Base-by-base conservation (phyloP, 345 rosid species). In the Erucastrum elatum region DNA sequence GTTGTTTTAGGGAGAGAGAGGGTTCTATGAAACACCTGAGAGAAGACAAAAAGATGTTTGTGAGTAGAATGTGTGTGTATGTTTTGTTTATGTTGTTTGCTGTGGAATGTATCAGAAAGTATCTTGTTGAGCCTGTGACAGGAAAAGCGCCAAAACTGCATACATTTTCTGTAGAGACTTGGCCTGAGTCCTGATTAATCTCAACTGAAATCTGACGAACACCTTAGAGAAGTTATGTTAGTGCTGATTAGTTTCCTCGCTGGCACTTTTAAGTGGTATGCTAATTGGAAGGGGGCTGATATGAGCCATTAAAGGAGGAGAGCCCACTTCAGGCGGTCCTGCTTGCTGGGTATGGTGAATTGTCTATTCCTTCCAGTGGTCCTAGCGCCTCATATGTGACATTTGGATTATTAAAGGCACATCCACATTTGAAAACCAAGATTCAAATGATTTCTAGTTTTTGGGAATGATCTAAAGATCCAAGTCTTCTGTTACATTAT, bases 31-130 rank as follows among this genome's bases (percentile, higher is more conserved):
- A 75, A 70, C 70, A 66, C 64, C 63, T 72, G 68, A 79, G 15
- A 61, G 77, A 34, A 44, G 72, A 71, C 46, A 34, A 61, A 79
- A 74, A 31, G 58, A 74, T 64, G 29, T 67, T 61, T 68, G 75
- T 34, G 82, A 73, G 75, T 79, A 79, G 77, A 72, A 66, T 71
- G 79, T 67, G 34, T 73, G 60, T 77, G 73, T 35, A 27, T 77
- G 64, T 77, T 26, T 77, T 65, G 72, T 78, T 70, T 73, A 67
- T 78, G 69, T 59, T 78, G 74, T 79, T 61, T 60, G 17, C 17
- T 0, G n/a, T 49, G 56, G 56, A n/a, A 49, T 49, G 21, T 21
- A 49, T 5, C 1, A 49, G 7, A n/a, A 49, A 49, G 56, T 13
- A 49, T 49, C 56, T 49, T 4, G 55, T 49, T 13, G 16, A 4